These are phyloP conservation scores for Globisporangium mamillatum DNA, from an alignment of 352 stramenopile genomes.

Conservation along the genomic window DNA sequence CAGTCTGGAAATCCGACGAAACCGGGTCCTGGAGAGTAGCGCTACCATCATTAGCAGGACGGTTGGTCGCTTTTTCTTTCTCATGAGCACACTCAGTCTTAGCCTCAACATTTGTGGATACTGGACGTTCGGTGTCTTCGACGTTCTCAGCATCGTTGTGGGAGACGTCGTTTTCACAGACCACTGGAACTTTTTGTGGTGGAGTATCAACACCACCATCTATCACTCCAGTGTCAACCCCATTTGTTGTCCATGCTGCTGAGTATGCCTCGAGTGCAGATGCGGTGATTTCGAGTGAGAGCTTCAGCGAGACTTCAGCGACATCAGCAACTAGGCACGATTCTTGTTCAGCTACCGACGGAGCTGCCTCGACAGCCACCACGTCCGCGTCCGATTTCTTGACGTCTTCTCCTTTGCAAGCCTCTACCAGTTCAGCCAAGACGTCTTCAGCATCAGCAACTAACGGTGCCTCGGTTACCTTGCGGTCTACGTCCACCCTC, in stretches of 20 bases:
- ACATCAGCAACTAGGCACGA: slow-evolving; percentile 7
- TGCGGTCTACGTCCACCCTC: background rate
- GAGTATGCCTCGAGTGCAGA: slow-evolving; percentile 12
- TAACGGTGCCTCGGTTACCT: background rate
- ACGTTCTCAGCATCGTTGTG: background rate
- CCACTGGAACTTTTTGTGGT: background rate
- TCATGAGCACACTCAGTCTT: background rate
- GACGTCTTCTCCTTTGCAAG: background rate
- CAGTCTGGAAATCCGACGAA: background rate
- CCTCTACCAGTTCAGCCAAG: background rate
- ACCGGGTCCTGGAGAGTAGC: background rate
- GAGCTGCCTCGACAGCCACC: background rate
- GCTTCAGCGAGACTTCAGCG: background rate
- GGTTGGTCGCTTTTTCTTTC: too few species aligned
- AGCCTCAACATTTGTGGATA: background rate
- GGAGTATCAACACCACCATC: background rate
- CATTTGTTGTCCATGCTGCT: background rate
- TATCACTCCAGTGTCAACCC: background rate
- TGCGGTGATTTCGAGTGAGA: slow-evolving; percentile 6
- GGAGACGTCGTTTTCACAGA: background rate
- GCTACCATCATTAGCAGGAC: background rate
- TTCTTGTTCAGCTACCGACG: too few species aligned
- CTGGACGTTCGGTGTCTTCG: background rate
- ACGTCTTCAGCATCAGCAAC: background rate
- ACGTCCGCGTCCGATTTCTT: background rate